Base-by-base conservation (phyloP, 257 asterid genomes). In the Solanum chilense region DNA sequence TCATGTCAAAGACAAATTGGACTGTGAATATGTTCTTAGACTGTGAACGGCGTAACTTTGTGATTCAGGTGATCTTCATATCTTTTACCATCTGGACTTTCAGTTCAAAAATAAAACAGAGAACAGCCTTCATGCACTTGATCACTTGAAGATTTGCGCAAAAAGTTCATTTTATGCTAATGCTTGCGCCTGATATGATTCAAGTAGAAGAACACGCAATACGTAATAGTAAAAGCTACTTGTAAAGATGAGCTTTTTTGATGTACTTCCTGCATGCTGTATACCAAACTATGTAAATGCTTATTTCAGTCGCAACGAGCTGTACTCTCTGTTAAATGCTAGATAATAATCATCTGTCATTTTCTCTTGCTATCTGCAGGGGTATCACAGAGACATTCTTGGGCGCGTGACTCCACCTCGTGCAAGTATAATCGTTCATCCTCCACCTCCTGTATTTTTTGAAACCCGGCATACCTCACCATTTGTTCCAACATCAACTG, bases 11-110 rank as follows among this genome's bases (percentile, higher is more conserved):
- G 92, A 95, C 97, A 44, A 95, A 95, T 87, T 96, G 97, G 95
- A 93, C 94, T 15, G 82, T 92, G 80, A 91, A 94, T 64, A 96
- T 96, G 99, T 96, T 96, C 93, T 88, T 91, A 95, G 99, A 96
- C 83, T 96, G 99, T 31, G 98, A 94, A 81, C 90, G 99, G 82
- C 98, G 98, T 87, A 95, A 96, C 92, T 95, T 95, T 86, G 98
- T 96, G 37, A 82, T 95, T 89, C 99, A 96, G 99, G 99, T 96
- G 89, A 87, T 86, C 88, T 62, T 81, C 37, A 64, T 68, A 31
- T 18, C 7, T 58, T 58, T 25, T 60, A 56, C 44, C 85, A 16
- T 25, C 45, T 14, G 37, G 11, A 12, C 29, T 47, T 39, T 33
- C 18, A 29, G 49, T 29, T 23, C 14, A 33, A 33, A 86, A 35